Conservation (phyloP, 225 moss, liverwort and hornwort species). For the Antitrichia curtipendula region DNA sequence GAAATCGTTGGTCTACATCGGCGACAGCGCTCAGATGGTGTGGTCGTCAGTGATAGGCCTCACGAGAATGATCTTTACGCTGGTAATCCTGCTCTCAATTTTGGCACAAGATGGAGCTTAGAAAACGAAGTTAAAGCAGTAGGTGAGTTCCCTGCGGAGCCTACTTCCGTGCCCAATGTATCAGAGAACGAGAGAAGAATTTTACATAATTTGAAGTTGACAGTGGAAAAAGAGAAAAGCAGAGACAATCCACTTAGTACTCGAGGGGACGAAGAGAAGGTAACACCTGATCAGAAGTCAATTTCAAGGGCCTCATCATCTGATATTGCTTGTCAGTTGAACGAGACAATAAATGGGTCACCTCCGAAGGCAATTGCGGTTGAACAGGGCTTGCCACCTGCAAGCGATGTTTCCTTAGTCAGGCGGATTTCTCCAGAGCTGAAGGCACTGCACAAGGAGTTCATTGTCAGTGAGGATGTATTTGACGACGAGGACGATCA, state of each 20-base stretch:
- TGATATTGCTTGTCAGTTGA: slow-evolving; percentile 4
- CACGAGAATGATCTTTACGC: background rate
- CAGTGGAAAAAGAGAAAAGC: background rate
- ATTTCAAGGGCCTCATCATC: background rate
- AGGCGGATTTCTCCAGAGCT: background rate
- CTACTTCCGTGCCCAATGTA: background rate
- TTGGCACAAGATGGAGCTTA: background rate
- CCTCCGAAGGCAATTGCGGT: background rate
- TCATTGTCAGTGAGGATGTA: background rate
- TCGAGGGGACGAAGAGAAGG: background rate
- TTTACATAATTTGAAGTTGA: background rate
- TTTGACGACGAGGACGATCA: background rate
- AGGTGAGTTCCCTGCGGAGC: background rate
- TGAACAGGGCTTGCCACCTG: background rate
- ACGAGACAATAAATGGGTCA: background rate
- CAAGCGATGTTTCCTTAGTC: background rate
- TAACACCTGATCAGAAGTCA: background rate
- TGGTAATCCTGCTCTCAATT: background rate
- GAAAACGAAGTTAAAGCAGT: slow-evolving; percentile 2
- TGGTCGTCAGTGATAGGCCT: background rate
- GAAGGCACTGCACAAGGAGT: background rate
- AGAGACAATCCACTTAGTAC: background rate
- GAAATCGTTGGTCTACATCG: slow-evolving; percentile 1
- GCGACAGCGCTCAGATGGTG: slow-evolving; percentile 26
- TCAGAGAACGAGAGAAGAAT: background rate